Conservation (phyloP, 2,329 filamentous ascomycete genomes). For the Rutstroemia sp. region DNA sequence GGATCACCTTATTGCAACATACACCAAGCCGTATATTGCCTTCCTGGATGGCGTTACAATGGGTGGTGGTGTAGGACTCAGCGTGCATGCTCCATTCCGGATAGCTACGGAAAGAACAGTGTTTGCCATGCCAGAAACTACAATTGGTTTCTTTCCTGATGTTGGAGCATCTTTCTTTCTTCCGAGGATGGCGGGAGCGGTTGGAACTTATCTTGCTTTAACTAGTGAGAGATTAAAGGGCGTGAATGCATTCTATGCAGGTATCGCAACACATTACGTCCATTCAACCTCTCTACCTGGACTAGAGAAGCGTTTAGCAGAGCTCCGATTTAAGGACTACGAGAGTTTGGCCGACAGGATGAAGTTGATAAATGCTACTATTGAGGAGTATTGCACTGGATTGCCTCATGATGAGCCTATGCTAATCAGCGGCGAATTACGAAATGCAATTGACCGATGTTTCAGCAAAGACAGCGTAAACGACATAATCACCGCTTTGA, state of each 20-base stretch:
- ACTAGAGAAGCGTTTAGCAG: constrained; percentile 78
- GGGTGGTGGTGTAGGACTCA: constrained; percentile 93
- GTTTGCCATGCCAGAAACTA: constrained; percentile 98
- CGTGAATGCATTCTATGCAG: constrained; percentile 80
- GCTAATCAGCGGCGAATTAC: constrained; percentile 59
- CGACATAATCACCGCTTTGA: constrained; percentile 57
- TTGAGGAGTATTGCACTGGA: constrained; percentile 85
- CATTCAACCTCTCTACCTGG: constrained; percentile 80
- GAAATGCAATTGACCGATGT: constrained; percentile 77
- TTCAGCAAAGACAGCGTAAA: constrained; percentile 61
- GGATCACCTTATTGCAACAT: constrained; percentile 91
- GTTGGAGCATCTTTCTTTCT: constrained; percentile 96
- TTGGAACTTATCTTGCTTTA: constrained; percentile 88
- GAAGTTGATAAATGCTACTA: constrained; percentile 71
- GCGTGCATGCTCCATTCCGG: constrained; percentile 88
- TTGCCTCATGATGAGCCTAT: constrained; percentile 70
- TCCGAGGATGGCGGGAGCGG: constrained; percentile 74
- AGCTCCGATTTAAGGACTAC: constrained; percentile 81
- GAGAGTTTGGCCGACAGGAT: constrained; percentile 56
- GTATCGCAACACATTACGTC: constrained; percentile 91
- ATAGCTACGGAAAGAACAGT: constrained; percentile 94
- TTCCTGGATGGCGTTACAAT: constrained; percentile 98
- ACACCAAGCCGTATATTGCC: constrained; percentile 84
- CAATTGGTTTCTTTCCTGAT: constrained; percentile 97
- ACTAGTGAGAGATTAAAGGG: constrained; percentile 80